These are phyloP conservation scores for Aphanomyces cochlioides DNA, from an alignment of 352 stramenopile species.

Conservation along the genomic window DNA sequence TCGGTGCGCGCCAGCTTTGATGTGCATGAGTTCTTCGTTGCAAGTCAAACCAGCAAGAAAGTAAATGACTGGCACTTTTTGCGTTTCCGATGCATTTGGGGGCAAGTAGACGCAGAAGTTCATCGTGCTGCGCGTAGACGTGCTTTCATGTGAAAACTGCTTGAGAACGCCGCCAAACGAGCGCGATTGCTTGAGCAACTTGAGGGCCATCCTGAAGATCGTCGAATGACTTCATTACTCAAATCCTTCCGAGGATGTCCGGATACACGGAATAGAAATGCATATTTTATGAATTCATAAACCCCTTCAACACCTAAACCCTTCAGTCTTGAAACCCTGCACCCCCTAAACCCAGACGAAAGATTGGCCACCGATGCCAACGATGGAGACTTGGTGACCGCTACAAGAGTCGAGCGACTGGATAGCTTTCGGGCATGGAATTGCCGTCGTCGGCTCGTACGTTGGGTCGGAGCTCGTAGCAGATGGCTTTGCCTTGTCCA, in stretches of 20 bases:
- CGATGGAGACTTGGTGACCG: background rate
- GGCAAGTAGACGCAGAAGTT: constrained; percentile 90
- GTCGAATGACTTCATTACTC: background rate
- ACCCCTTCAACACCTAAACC: background rate
- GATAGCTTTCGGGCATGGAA: background rate
- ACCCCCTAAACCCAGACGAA: background rate
- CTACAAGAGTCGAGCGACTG: background rate
- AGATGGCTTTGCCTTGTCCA: background rate
- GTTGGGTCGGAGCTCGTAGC: background rate
- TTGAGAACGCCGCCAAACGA: constrained; percentile 77
- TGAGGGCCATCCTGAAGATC: constrained; percentile 13
- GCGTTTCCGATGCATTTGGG: constrained; percentile 47
- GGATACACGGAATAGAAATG: background rate
- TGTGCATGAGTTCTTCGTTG: constrained; percentile 94
- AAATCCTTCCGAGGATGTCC: background rate
- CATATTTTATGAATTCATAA: background rate
- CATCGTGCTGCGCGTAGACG: constrained; percentile 82
- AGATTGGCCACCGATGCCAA: background rate
- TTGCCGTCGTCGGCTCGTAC: background rate
- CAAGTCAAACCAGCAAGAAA: constrained; percentile 97
- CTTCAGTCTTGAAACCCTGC: background rate
- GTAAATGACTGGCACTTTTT: constrained; percentile 88
- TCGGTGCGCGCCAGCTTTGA: constrained; percentile 92
- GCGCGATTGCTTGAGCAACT: constrained; percentile 72
- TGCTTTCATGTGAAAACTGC: constrained; percentile 81